Conservation (phyloP, 805 yeast species). For the Kluyveromyces lactis region DNA sequence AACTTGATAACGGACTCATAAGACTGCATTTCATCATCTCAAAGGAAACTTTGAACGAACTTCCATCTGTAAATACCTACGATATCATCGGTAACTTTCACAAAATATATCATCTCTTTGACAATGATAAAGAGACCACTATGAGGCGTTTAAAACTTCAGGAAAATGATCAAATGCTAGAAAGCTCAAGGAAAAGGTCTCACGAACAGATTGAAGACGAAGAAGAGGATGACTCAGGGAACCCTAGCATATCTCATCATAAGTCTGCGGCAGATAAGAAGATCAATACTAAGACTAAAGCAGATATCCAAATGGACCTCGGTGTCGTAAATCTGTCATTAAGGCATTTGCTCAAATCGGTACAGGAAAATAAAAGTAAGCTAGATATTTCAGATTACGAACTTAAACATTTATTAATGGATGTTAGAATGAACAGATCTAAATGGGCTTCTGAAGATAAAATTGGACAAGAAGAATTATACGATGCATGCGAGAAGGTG, state of each 20-base stretch:
- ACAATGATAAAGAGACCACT: slow-evolving; percentile 66
- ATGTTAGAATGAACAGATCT: slow-evolving; percentile 89
- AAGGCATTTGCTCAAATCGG: slow-evolving; percentile 69
- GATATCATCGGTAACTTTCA: slow-evolving; percentile 51
- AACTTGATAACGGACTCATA: slow-evolving; percentile 15
- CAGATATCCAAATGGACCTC: slow-evolving; percentile 34
- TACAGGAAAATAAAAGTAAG: slow-evolving; percentile 73
- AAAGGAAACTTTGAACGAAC: slow-evolving; percentile 26
- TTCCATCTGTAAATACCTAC: slow-evolving; percentile 28
- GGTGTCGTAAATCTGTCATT: slow-evolving; percentile 74
- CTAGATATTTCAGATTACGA: slow-evolving; percentile 72
- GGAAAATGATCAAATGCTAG: slow-evolving; percentile 66
- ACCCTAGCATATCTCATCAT: slow-evolving; percentile 10
- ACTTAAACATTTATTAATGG: slow-evolving; percentile 75
- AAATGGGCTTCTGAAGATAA: slow-evolving; percentile 96
- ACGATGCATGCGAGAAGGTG: slow-evolving; percentile 96
- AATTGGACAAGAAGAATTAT: slow-evolving; percentile 94
- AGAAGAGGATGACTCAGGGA: slow-evolving; percentile 9
- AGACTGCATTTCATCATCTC: slow-evolving; percentile 30
- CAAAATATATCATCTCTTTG: slow-evolving; percentile 68
- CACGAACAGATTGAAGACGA: slow-evolving; percentile 13
- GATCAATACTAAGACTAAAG: slow-evolving; percentile 16
- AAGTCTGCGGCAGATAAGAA: slow-evolving; percentile 9
- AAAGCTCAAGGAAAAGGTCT: slow-evolving; percentile 20
- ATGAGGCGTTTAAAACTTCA: slow-evolving; percentile 69